Base-by-base conservation (phyloP, 1,284 basidiomycete species). In the Trametes pubescens region DNA sequence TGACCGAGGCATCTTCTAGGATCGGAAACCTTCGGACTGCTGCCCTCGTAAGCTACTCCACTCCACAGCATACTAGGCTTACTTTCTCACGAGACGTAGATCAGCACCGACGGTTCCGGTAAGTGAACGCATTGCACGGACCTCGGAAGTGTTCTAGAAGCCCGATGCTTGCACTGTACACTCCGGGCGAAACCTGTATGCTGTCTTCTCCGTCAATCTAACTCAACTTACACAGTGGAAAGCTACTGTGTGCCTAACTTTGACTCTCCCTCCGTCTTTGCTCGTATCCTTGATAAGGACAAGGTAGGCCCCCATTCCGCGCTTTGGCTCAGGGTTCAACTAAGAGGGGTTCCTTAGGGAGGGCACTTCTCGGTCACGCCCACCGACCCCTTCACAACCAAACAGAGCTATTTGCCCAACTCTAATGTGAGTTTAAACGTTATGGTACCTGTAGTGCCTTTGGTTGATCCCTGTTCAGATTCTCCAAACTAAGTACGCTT, bases 181-280 rank as follows among this genome's bases (percentile, higher is more conserved):
- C 44, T 24, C 21, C 16, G 22, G 21, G 44, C 44, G 11, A 13
- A 22, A 9, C 11, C 2, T 22, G 7, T 26, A 13, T 47, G 7
- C 10, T 8, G 1, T n/a, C 10, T 18, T 35, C n/a, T 24, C 13
- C 21, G 51, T n/a, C 26, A 22, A 24, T 51, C 58, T 59, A 13
- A 35, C 34, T 11, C 14, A 2, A 29, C 9, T n/a, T 21, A 26
- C 29, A 24, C 18, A 92, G 90, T 94, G 69, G 92, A 96, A 74
- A 93, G 91, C 69, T 94, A 96, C 76, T 97, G 95, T 71, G 84
- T 96, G 13, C 95, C 95, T 1, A 85, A 96, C 81, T 98, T 98
- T 74, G 95, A 98, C 77, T 96, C 93, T 4, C 95, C 95, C 9
- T 92, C 90, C 14, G 83, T 98, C 40, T 98, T 97, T 69, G 95